Base-by-base conservation (phyloP, 2,329 filamentous ascomycete species). In the Amylocarpus encephaloides region DNA sequence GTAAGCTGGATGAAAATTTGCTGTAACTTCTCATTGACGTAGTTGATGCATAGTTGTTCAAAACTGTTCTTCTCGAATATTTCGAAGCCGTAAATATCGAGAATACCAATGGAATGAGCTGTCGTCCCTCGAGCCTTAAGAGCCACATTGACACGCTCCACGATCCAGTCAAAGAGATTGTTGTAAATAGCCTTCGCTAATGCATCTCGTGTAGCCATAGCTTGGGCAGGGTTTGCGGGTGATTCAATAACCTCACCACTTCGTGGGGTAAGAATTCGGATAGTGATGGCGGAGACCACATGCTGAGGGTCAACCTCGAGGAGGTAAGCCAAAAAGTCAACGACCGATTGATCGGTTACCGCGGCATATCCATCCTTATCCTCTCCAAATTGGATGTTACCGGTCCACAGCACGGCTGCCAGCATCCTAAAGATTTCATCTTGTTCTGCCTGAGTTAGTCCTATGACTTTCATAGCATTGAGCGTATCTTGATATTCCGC, bases 51-150 rank as follows among this genome's bases (percentile, higher is more conserved):
- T 6, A 98, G 80, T 70, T 98, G 93, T 68, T 98, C 93, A 64
- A 98, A 98, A 58, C 88, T 96, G 73, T 98, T 98, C 73, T 92
- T 93, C 67, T 98, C 93, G 60, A 98, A 98, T 60, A 98, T 98
- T 67, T 98, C 93, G 64, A 98, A 98, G 2, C 93, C 93, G 67
- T 98, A 98, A 60, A 98, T 98, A 76, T 98, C 93, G 59, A 98
- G 77, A 65, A 98, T 97, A 65, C 93, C 93, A 59, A 98, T 93
- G 2, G 88, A 88, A 67, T 96, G 93, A 38, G 81, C 73, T 3
- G 91, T 79, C 0, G 80, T 72, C 43, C 88, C 86, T 55, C 83
- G 80, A 16, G 92, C 87, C 67, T 88, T 84, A 53, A 97, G 72
- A 4, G 92, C 95, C 58, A 84, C 80, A 70, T 97, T 97, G 59